Conservation (phyloP, 768 basidiomycete genomes). For the Leccinellum luteum region DNA sequence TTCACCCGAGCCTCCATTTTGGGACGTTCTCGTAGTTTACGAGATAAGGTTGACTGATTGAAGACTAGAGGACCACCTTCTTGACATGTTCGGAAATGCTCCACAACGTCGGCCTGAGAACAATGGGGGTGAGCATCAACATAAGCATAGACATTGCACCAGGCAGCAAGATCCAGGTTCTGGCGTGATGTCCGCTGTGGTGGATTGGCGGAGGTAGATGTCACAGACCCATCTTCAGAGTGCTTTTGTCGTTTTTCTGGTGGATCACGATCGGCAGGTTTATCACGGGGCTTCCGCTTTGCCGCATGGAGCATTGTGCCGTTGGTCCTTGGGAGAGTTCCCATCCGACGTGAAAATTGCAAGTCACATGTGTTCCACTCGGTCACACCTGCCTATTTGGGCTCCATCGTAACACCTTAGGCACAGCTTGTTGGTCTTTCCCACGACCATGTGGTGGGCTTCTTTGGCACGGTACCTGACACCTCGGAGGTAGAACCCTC, state of each 20-base stretch:
- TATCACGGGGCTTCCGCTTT: background rate
- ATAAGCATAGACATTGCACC: too few species aligned
- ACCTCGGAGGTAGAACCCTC: too few species aligned
- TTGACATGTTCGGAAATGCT: background rate
- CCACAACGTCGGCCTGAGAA: background rate
- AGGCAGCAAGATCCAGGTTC: too few species aligned
- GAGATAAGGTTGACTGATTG: background rate
- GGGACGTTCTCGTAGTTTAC: background rate
- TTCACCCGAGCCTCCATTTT: background rate
- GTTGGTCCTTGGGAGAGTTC: background rate
- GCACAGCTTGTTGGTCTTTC: too few species aligned
- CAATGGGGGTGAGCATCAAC: too few species aligned
- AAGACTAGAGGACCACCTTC: background rate
- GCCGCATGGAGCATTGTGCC: background rate
- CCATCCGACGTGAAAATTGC: background rate
- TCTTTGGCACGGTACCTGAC: too few species aligned
- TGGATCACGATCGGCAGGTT: background rate
- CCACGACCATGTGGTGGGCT: too few species aligned
- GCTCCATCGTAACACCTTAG: background rate
- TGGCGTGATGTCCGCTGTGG: too few species aligned
- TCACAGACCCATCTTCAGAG: background rate
- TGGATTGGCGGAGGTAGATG: background rate
- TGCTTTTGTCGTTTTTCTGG: background rate
- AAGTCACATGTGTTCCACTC: background rate
- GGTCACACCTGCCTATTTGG: background rate